Base-by-base conservation (phyloP, 2,329 filamentous ascomycete species). In the Claviceps sp. region DNA sequence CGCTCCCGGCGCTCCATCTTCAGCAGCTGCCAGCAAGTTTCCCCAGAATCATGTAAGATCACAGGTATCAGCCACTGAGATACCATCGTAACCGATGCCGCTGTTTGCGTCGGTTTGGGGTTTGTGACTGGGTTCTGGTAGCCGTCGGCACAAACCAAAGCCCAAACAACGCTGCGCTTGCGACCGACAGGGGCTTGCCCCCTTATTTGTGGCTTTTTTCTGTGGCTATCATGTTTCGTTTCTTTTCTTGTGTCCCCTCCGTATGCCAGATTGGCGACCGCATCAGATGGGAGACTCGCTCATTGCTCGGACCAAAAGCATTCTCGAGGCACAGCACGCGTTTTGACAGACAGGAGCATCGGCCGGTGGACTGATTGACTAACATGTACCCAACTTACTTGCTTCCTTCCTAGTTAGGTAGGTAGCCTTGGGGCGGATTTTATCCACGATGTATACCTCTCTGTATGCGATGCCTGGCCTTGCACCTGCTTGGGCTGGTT, bases 41-140 rank as follows among this genome's bases (percentile, higher is more conserved):
- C 29, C 29, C 29, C 29, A 34, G 29, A 29, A n/a, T 26, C 5
- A 45, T 29, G 43, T 2, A 14, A 43, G 20, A 2, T 23, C 29
- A 34, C 29, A 14, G 17, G 7, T 9, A 9, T 9, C 52, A 47
- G 49, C 54, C 45, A 56, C 53, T 54, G 34, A 51, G 53, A 43
- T n/a, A 29, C 37, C 39, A 14, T 29, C 40, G 36, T 53, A 54
- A 56, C 53, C 54, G 54, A 56, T 47, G 14, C 44, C 39, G 47
- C 22, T n/a, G 37, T 34, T 49, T 22, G 47, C 37, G 23, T 43
- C 40, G 29, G 29, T 34, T 11, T 34, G 29, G 26, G 26, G 8
- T 29, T 29, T 8, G 17, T 43, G 40, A 11, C 40, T 43, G 40
- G 40, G 22, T 48, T 20, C 20, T 7, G 36, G 22, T 34, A 43